phyloP scores from a whole-genome alignment of 306 rosid genomes.

The Bauhinia variegata region DNA sequence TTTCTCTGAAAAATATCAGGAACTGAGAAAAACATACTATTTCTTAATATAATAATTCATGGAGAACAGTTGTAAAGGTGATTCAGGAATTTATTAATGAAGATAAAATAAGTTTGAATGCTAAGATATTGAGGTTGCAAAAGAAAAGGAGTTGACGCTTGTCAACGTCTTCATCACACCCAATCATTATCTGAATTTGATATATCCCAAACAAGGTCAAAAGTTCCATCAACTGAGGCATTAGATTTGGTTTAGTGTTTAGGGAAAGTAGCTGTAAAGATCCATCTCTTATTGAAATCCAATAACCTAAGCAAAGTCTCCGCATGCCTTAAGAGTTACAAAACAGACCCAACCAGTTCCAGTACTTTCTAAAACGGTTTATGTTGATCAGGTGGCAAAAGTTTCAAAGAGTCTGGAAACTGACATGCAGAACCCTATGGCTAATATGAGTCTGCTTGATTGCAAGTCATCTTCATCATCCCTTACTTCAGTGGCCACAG shows the following conservation, averaged over 20 bases:
- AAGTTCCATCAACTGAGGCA: slow-evolving; percentile 50
- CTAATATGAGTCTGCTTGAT: slow-evolving; percentile 43
- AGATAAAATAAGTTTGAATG: slow-evolving; percentile 46
- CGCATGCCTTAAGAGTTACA: slow-evolving; percentile 41
- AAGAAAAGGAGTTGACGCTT: slow-evolving; percentile 77
- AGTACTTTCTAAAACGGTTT: slow-evolving; percentile 41
- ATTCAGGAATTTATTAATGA: slow-evolving; percentile 35
- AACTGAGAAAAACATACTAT: no score
- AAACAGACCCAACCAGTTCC: slow-evolving; percentile 45
- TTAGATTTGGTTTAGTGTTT: slow-evolving; percentile 42
- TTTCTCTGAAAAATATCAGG: no score
- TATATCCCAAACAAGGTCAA: slow-evolving; percentile 46
- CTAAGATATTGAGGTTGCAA: slow-evolving; percentile 54
- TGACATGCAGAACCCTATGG: slow-evolving; percentile 36
- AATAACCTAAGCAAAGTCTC: slow-evolving; percentile 40
- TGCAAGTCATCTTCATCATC: slow-evolving; percentile 48
- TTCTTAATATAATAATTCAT: no score
- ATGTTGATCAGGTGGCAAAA: slow-evolving; percentile 25
- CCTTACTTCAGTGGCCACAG: slow-evolving; percentile 72
- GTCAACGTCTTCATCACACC: slow-evolving; percentile 60
- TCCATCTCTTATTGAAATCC: slow-evolving; percentile 44
- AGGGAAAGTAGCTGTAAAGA: slow-evolving; percentile 54
- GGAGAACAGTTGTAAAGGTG: background rate
- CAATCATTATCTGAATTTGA: slow-evolving; percentile 52
- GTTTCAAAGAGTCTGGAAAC: slow-evolving; percentile 42